Evolutionary conservation across 257 asterid genomes (phyloP).

Genomic region (Craterostigma plantagineum): DNA sequence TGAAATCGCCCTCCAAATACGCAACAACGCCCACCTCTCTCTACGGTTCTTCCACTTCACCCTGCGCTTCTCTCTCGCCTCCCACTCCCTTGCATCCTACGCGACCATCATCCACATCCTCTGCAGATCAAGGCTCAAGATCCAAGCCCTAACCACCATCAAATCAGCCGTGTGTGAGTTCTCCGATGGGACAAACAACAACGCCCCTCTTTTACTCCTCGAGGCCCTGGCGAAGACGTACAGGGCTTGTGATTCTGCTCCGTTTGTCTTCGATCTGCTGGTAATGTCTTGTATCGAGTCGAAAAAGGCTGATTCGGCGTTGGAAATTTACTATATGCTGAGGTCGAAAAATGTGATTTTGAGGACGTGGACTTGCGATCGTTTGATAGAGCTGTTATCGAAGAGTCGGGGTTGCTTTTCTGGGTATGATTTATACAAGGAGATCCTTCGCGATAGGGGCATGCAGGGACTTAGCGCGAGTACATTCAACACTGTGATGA

Average conservation of each 20-base stretch:
- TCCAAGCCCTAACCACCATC: constrained; percentile 30
- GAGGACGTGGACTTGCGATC: constrained; percentile 30
- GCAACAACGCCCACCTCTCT: constrained; percentile 55
- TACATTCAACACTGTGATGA: constrained; percentile 49
- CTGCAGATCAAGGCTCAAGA: constrained; percentile 46
- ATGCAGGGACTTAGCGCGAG: constrained; percentile 19
- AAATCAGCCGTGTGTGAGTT: constrained; percentile 45
- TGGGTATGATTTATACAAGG: constrained; percentile 41
- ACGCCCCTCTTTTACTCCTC: constrained; percentile 23
- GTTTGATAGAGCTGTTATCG: constrained; percentile 48
- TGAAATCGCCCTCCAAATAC: constrained; percentile 34
- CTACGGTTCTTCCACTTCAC: constrained; percentile 61
- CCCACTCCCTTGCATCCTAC: constrained; percentile 51
- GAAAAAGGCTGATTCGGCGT: constrained; percentile 40
- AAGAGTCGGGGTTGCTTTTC: constrained; percentile 42
- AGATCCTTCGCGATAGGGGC: constrained; percentile 18
- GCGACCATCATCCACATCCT: constrained; percentile 61
- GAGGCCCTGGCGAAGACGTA: constrained; percentile 47
- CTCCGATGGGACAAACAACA: constrained; percentile 14
- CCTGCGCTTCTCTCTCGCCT: constrained; percentile 36
- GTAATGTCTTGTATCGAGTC: constrained; percentile 54
- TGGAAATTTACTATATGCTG: constrained; percentile 30
- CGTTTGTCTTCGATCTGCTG: constrained; percentile 71
- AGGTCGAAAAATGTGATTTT: constrained; percentile 35
- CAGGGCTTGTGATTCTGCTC: constrained; percentile 68